A percentile compares a stretch with the other conserved stretches of the same genome.
Evolutionary conservation across 345 rosid species (phyloP).

Genomic region (Conringia planisiliqua): DNA sequence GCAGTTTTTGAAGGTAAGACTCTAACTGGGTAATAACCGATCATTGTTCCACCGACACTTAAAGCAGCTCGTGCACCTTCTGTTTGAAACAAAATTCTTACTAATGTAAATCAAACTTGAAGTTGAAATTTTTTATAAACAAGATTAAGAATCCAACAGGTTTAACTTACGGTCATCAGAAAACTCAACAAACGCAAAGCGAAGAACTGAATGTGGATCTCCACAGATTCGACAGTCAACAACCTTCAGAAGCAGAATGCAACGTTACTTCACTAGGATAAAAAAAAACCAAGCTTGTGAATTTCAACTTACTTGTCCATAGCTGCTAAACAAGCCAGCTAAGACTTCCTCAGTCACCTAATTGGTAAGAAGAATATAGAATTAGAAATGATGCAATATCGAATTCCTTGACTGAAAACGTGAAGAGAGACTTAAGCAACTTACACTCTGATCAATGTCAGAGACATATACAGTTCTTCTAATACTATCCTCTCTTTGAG

Average conservation of each 20-base stretch:
- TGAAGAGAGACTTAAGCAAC: conserved; percentile 12
- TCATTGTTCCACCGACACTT: conserved; percentile 67
- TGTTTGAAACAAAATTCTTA: conserved; percentile 32
- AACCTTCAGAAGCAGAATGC: conserved; percentile 50
- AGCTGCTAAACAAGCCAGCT: conserved; percentile 68
- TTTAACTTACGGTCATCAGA: conserved; percentile 67
- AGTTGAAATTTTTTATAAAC: neutral
- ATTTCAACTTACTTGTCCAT: conserved; percentile 65
- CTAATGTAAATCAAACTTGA: conserved; percentile 6
- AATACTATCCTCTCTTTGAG: conserved; percentile 54
- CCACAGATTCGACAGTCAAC: conserved; percentile 94
- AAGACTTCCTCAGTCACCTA: conserved; percentile 88
- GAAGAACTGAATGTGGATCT: conserved; percentile 88
- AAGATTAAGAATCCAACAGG: neutral
- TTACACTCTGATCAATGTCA: conserved; percentile 37
- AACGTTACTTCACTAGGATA: neutral
- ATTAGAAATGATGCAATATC: neutral
- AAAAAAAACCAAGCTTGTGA: neutral
- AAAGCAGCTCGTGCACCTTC: conserved; percentile 78
- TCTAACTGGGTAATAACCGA: conserved; percentile 80
- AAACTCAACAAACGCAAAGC: conserved; percentile 92
- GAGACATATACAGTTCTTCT: conserved; percentile 40
- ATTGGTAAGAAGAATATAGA: neutral
- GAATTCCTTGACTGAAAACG: neutral
- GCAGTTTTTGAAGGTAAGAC: conserved; percentile 93